Percentiles rank a stretch among this genome's conserved stretches.
These are phyloP conservation scores for Ustilago sp. DNA, from an alignment of 1,284 basidiomycete species.

Conservation along the genomic window DNA sequence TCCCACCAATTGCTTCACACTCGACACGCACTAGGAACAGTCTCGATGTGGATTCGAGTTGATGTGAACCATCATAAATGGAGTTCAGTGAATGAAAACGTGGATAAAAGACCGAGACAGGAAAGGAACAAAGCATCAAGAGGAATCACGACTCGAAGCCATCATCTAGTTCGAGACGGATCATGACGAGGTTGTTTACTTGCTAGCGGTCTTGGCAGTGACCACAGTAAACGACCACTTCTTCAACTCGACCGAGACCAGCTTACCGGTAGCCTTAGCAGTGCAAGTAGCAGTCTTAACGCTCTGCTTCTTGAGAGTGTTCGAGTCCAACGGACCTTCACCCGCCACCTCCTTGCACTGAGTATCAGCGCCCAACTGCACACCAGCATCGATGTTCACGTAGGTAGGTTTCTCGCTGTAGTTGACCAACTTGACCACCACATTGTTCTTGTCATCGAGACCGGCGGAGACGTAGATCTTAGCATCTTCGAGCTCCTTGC, in stretches of 20 bases:
- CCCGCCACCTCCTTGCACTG: constrained; percentile 29
- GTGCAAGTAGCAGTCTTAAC: constrained; percentile 19
- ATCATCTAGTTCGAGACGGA: neutral
- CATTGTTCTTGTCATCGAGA: constrained; percentile 16
- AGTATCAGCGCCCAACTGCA: neutral
- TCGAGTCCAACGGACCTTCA: constrained; percentile 37
- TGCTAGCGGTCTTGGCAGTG: constrained; percentile 5
- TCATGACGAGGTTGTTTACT: neutral
- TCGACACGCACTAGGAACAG: no score
- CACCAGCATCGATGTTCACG: constrained; percentile 23
- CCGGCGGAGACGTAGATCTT: constrained; percentile 46
- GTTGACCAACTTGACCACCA: constrained; percentile 55
- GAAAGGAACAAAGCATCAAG: neutral
- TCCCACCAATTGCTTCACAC: no score
- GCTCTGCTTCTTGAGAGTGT: constrained; percentile 41
- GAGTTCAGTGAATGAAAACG: neutral
- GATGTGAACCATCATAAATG: no score
- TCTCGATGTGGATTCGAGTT: no score
- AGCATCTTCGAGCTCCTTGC: constrained; percentile 30
- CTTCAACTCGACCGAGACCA: constrained; percentile 10
- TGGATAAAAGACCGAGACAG: neutral
- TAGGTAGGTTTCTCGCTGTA: constrained; percentile 24
- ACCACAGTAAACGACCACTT: constrained; percentile 48
- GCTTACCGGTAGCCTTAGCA: constrained; percentile 1
- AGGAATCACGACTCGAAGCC: no score